These are phyloP conservation scores for Blastocystis sp. DNA, from an alignment of 352 stramenopile genomes.

Conservation along the genomic window DNA sequence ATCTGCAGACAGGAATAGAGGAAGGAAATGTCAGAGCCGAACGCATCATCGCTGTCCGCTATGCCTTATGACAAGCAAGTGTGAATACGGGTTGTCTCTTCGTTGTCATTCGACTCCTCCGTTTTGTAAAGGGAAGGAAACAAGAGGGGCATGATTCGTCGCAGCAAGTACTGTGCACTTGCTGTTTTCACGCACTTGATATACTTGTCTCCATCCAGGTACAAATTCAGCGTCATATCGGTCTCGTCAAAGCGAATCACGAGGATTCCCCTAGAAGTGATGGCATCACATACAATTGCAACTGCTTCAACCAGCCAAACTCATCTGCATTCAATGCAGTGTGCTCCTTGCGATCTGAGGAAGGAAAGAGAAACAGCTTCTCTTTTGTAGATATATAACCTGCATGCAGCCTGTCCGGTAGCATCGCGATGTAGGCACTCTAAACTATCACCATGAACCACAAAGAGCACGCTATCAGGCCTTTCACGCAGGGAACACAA, in stretches of 20 bases:
- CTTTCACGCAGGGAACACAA: background rate
- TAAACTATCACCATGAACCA: background rate
- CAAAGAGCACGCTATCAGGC: no score
- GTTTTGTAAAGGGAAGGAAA: background rate
- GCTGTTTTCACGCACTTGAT: background rate
- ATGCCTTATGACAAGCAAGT: background rate
- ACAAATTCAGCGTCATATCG: background rate
- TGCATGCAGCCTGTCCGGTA: background rate
- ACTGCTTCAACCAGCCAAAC: background rate
- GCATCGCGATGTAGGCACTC: background rate
- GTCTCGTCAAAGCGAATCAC: background rate
- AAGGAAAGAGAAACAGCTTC: background rate
- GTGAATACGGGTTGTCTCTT: background rate
- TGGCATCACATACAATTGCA: background rate
- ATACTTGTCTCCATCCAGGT: background rate
- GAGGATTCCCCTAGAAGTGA: background rate
- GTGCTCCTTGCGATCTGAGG: background rate
- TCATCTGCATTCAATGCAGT: background rate
- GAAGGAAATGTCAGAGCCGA: constrained; percentile 50
- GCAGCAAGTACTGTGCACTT: background rate
- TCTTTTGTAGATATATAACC: background rate
- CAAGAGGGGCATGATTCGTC: background rate
- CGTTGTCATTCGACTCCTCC: no score
- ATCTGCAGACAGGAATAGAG: constrained; percentile 53
- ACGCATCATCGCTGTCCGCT: constrained; percentile 7